Percentiles rank a stretch among this genome's conserved stretches.
These are phyloP conservation scores for Salix brachista DNA, from an alignment of 345 rosid genomes.

Conservation along the genomic window DNA sequence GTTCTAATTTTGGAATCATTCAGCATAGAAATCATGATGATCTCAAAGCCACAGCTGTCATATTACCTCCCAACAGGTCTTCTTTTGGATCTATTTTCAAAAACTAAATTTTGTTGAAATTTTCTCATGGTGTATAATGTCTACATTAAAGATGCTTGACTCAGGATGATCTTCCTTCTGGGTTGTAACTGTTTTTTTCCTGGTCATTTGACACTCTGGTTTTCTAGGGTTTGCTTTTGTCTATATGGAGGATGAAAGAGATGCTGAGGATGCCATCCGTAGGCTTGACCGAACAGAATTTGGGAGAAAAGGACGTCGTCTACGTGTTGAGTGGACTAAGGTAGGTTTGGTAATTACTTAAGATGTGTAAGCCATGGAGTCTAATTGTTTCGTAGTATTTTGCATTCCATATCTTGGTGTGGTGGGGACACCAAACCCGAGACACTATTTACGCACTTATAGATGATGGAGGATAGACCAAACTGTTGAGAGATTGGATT, in stretches of 20 bases:
- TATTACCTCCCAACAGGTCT: conserved; percentile 31
- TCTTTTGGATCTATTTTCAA: background rate
- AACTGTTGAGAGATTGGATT: no score
- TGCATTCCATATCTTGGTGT: background rate
- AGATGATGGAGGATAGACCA: no score
- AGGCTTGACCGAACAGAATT: conserved; percentile 68
- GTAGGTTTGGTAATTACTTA: conserved; percentile 26
- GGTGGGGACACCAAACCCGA: no score
- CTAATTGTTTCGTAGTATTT: background rate
- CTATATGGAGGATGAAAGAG: conserved; percentile 88
- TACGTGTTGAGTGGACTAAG: conserved; percentile 92
- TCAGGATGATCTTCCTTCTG: background rate
- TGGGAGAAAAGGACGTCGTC: conserved; percentile 78
- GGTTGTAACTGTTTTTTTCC: background rate
- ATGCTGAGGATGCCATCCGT: conserved; percentile 89
- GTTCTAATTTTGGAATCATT: conserved; percentile 52
- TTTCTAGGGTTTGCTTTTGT: conserved; percentile 74
- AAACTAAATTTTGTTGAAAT: background rate
- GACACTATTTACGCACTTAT: no score
- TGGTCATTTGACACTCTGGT: background rate
- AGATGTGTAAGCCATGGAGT: background rate
- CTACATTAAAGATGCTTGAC: background rate
- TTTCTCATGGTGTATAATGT: background rate
- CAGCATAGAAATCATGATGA: conserved; percentile 46
- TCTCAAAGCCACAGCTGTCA: conserved; percentile 34